Percentiles rank a stretch among this genome's conserved stretches.
Evolutionary conservation across 768 basidiomycete species (phyloP).

Genomic region (Termitomyces titanicus): DNA sequence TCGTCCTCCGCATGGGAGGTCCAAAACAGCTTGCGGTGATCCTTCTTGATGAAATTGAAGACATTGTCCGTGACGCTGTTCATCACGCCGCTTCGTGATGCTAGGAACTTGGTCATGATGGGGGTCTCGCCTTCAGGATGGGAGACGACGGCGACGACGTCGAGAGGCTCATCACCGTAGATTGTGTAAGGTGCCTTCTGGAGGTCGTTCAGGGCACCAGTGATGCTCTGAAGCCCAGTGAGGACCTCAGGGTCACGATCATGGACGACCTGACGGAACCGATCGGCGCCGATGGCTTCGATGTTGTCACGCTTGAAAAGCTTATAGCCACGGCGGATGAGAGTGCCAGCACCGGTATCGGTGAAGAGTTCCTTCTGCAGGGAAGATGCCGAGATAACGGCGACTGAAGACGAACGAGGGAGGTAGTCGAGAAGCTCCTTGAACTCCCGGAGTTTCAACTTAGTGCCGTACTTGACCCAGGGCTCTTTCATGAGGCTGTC

Average conservation of each 20-base stretch:
- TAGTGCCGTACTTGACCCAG: conserved; percentile 99
- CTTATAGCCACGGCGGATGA: conserved; percentile 97
- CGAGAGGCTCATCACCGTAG: conserved; percentile 98
- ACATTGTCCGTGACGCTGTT: conserved; percentile 98
- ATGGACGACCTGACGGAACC: conserved; percentile 91
- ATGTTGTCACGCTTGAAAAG: conserved; percentile 86
- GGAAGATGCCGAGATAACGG: conserved; percentile 90
- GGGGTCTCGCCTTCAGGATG: conserved; percentile 87
- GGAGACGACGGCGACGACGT: conserved; percentile 91
- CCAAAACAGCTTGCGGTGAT: conserved; percentile 94
- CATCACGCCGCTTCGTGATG: conserved; percentile 83
- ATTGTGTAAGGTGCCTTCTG: conserved; percentile 86
- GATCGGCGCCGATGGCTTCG: conserved; percentile 85
- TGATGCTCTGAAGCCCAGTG: conserved; percentile 78
- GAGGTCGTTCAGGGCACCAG: conserved; percentile 80
- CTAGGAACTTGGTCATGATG: conserved; percentile 88
- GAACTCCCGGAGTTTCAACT: conserved; percentile 98
- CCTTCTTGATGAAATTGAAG: conserved; percentile 93
- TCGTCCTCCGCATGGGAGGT: conserved; percentile 96
- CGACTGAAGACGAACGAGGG: conserved; percentile 96
- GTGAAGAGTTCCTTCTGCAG: conserved; percentile 99
- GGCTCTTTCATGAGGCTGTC: conserved; percentile 95
- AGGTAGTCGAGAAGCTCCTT: conserved; percentile 98
- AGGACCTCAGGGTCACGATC: conserved; percentile 94
- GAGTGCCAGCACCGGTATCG: conserved; percentile 95